Base-by-base conservation (phyloP, 768 basidiomycete genomes). In the Boletellus emodensis region DNA sequence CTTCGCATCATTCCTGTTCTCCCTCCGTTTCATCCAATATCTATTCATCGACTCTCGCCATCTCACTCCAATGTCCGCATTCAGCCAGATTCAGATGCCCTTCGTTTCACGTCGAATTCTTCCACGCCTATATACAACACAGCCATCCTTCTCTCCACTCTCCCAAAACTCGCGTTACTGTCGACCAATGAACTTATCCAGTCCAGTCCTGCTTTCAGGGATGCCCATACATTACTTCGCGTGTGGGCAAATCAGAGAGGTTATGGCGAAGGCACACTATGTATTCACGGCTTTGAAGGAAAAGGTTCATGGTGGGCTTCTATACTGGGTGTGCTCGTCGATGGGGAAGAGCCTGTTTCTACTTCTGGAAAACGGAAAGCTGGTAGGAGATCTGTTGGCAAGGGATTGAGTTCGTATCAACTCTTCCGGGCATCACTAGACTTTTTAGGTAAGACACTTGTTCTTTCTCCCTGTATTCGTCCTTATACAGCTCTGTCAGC, bases 241-340 rank as follows among this genome's bases (percentile, higher is more conserved):
- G 79, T 94, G 14, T 99, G 96, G 96, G 90, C 90, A 1, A 83
- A 84, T 44, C 87, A 94, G 58, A 76, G 94, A 37, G 92, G 92
- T 0, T 93, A 85, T 56, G 77, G 81, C 3, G 75, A 77, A 53
- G 81, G 85, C 11, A 65, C 69, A 37, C 61, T 80, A 53, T 85
- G 81, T 58, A 72, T 89, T 4, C 72, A 77, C 14, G 90, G 90
- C 14, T 94, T 85, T 61, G 87, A 83, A 60, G 77, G 76, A 7
- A 72, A 75, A 20, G 88, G 88, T 1, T 62, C 74, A 4, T 86
- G 76, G 79, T 93, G 90, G 90, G 69, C 71, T 40, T 78, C 77
- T 1, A 55, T 92, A 1, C 65, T 92, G 22, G 80, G 76, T 28
- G 56, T 83, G 36, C 60, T 90, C 35, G 66, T 90, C 49, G 68